Conservation (phyloP, 768 basidiomycete genomes). For the Neoboletus subvelutipes region DNA sequence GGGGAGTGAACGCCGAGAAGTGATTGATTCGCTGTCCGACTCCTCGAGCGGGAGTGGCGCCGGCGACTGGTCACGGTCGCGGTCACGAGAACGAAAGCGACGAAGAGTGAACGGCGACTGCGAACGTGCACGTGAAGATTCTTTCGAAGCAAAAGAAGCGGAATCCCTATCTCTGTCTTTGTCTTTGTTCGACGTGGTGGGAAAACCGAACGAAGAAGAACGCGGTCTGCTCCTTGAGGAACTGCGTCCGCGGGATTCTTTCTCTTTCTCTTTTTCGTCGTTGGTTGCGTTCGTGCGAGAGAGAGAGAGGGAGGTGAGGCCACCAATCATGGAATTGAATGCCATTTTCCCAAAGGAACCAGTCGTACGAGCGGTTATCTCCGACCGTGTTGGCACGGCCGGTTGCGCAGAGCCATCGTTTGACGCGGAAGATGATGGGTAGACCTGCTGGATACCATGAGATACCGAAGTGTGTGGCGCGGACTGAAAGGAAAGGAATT, state of each 20-base stretch:
- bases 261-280: constrained; percentile 42
- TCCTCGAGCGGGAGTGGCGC: constrained; percentile 56
- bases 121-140: constrained; percentile 63
- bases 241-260: constrained; percentile 53
- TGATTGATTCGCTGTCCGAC: constrained; percentile 47
- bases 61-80: constrained; percentile 55
- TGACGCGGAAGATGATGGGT: constrained; percentile 4
- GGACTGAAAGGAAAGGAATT: constrained; percentile 26
- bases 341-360: constrained; percentile 64
- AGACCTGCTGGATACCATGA: constrained; percentile 20
- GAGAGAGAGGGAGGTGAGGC: constrained; percentile 63
- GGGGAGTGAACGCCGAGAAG: constrained; percentile 36
- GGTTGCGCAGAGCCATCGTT: constrained; percentile 11
- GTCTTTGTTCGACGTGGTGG: constrained; percentile 31
- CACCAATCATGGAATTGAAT: constrained; percentile 69
- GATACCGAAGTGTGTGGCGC: constrained; percentile 16
- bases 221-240: constrained; percentile 44
- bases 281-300: constrained; percentile 49
- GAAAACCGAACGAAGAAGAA: constrained; percentile 48
- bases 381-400: constrained; percentile 30
- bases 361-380: constrained; percentile 35
- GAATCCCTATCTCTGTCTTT: constrained; percentile 33
- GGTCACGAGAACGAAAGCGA: constrained; percentile 56
- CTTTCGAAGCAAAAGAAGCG: constrained; percentile 46
- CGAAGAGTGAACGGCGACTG: constrained; percentile 80